phyloP scores from a whole-genome alignment of 768 basidiomycete genomes.

The Ramaria rubella region DNA sequence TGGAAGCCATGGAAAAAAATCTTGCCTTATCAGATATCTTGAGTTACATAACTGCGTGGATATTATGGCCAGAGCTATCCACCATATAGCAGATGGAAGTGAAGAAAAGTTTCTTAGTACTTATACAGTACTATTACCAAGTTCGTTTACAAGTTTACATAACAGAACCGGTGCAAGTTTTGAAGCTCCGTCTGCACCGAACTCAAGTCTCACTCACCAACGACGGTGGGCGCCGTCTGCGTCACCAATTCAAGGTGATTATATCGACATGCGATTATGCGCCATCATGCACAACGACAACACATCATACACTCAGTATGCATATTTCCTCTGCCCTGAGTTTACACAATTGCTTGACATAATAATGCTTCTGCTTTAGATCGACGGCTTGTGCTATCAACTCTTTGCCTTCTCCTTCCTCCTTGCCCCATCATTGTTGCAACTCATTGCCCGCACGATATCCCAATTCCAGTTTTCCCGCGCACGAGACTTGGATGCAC shows the following conservation, averaged over 20 bases:
- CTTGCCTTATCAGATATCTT: too few relatives aligned
- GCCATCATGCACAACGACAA: constrained; percentile 54
- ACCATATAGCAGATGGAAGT: too few relatives aligned
- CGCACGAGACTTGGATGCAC: constrained; percentile 59
- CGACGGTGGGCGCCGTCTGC: neutral
- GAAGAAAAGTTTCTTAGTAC: too few relatives aligned
- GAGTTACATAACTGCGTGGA: too few relatives aligned
- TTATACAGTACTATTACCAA: too few relatives aligned
- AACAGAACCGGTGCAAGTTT: too few relatives aligned
- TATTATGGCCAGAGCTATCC: too few relatives aligned
- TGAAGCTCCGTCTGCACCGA: neutral
- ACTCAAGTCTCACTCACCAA: neutral
- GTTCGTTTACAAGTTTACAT: too few relatives aligned
- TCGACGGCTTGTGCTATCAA: constrained; percentile 66
- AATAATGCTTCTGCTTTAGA: constrained; percentile 31
- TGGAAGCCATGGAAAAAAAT: too few relatives aligned
- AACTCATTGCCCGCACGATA: constrained; percentile 46
- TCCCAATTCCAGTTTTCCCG: constrained; percentile 61
- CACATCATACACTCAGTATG: constrained; percentile 65
- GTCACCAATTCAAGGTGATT: neutral
- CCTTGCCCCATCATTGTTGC: constrained; percentile 59
- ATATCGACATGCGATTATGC: constrained; percentile 22
- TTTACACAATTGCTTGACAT: neutral
- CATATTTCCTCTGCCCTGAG: constrained; percentile 15
- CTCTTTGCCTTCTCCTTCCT: constrained; percentile 72